Evolutionary conservation across 1,284 basidiomycete species (phyloP).

Genomic region (Peniophora sp.): DNA sequence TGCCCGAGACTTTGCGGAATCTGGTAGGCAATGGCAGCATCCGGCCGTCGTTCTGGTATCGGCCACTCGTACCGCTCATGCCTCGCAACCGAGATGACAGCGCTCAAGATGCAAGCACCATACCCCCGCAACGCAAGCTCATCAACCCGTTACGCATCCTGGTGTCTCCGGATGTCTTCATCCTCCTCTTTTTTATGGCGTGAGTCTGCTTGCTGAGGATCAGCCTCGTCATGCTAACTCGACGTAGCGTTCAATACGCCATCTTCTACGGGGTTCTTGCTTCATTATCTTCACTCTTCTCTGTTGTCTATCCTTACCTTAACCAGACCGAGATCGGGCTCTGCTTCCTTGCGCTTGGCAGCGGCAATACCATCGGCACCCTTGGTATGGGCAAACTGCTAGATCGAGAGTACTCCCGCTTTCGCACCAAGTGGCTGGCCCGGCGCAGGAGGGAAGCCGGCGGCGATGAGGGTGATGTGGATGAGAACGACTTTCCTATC

Average conservation of each 20-base stretch:
- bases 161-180: conserved; percentile 46
- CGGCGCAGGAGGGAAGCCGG: conserved; percentile 12
- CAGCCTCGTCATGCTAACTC: too few species aligned
- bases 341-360: conserved; percentile 63
- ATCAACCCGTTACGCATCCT: conserved; percentile 56
- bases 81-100: conserved; percentile 20
- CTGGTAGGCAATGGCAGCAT: conserved; percentile 54
- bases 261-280: conserved; percentile 61
- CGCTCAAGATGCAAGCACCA: conserved; percentile 12
- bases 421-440: conserved; percentile 9
- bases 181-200: conserved; percentile 52
- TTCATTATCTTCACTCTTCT: conserved; percentile 59
- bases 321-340: conserved; percentile 58
- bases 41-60: conserved; percentile 35
- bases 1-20: conserved; percentile 46
- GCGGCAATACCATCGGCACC: conserved; percentile 45
- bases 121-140: conserved; percentile 27
- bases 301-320: conserved; percentile 49
- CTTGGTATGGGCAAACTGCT: conserved; percentile 41
- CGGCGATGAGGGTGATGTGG: conserved; percentile 17
- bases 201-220: too few species aligned
- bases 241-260: conserved; percentile 36
- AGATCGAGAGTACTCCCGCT: conserved; percentile 44
- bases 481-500: conserved; percentile 42
- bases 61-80: conserved; percentile 49